phyloP scores from a whole-genome alignment of 2,329 filamentous ascomycete species.

The Emericellopsis atlantica region DNA sequence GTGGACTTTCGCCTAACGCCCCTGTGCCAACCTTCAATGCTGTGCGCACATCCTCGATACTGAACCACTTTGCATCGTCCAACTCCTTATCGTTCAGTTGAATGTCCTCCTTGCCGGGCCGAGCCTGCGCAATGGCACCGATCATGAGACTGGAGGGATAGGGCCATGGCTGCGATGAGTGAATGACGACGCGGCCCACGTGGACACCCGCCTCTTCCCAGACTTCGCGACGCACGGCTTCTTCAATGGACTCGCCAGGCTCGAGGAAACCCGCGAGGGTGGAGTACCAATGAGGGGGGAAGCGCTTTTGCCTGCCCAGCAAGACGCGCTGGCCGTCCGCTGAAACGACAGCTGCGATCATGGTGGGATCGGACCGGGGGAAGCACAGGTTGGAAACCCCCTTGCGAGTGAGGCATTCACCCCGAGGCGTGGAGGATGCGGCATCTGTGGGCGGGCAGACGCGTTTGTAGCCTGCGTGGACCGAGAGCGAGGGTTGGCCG shows the following conservation, averaged over 20 bases:
- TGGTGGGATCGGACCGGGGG: conserved; percentile 84
- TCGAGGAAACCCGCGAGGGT: conserved; percentile 82
- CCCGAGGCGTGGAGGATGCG: conserved; percentile 30
- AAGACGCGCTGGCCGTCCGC: conserved; percentile 65
- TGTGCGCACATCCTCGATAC: conserved; percentile 65
- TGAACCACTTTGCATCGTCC: conserved; percentile 81
- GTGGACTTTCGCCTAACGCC: conserved; percentile 50
- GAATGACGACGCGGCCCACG: conserved; percentile 66
- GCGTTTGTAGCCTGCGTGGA: conserved; percentile 71
- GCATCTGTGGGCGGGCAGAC: conserved; percentile 61
- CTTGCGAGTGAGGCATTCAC: conserved; percentile 66
- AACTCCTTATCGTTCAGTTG: conserved; percentile 83
- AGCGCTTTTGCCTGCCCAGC: conserved; percentile 75
- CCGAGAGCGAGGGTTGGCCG: conserved; percentile 66
- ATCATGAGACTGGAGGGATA: conserved; percentile 81
- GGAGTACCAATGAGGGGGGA: conserved; percentile 75
- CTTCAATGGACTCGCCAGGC: conserved; percentile 74
- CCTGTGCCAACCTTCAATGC: conserved; percentile 56
- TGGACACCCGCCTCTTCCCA: conserved; percentile 76
- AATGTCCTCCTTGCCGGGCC: conserved; percentile 66
- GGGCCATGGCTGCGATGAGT: conserved; percentile 79
- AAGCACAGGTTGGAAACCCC: conserved; percentile 86
- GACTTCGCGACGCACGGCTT: conserved; percentile 71
- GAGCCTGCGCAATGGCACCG: conserved; percentile 74
- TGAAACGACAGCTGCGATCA: conserved; percentile 88